Base-by-base conservation (phyloP, 2,329 filamentous ascomycete genomes). In the Penicillium sp. region DNA sequence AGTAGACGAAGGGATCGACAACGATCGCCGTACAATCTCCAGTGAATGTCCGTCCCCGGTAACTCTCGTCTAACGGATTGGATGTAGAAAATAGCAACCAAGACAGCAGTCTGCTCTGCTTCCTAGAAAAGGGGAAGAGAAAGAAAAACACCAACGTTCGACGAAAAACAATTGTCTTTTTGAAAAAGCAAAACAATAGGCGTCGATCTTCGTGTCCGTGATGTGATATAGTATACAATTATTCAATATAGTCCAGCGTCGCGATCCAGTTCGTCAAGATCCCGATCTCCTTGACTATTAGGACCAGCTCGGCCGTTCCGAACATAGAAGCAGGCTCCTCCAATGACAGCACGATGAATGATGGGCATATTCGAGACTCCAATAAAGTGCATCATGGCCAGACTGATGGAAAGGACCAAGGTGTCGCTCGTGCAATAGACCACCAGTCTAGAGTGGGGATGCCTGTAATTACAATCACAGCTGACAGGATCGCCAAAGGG, bases 1-100 rank as follows among this genome's bases (percentile, higher is more conserved):
- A 54, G 35, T 13, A n/a, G 7, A 40, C 6, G 43, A 8, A n/a
- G n/a, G 1, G 48, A 38, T 53, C 37, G 33, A 26, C 30, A 19
- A 35, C 30, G 56, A 63, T 58, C 56, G 52, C n/a, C 45, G 30
- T 37, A 16, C 16, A 58, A 57, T 55, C 28, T 59, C 42, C 59
- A 58, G 35, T 45, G 53, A 61, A 60, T 65, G 43, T n/a, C 60
- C 55, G 63, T 37, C 54, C 52, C 52, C 28, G 22, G 60, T 43
- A 53, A 28, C 51, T 16, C 7, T 11, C 7, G 13, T 7, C 40
- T 6, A 59, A 49, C 14, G 14, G 49, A 58, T 51, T 58, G 35
- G 37, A 35, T 22, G n/a, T 14, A 40, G 33, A 16, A n/a, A 38
- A 13, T 6, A n/a, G 22, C 33, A 38, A 40, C 51, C 33, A 40